phyloP scores from a whole-genome alignment of 495 filamentous ascomycete genomes.

The Apodospora peruviana region DNA sequence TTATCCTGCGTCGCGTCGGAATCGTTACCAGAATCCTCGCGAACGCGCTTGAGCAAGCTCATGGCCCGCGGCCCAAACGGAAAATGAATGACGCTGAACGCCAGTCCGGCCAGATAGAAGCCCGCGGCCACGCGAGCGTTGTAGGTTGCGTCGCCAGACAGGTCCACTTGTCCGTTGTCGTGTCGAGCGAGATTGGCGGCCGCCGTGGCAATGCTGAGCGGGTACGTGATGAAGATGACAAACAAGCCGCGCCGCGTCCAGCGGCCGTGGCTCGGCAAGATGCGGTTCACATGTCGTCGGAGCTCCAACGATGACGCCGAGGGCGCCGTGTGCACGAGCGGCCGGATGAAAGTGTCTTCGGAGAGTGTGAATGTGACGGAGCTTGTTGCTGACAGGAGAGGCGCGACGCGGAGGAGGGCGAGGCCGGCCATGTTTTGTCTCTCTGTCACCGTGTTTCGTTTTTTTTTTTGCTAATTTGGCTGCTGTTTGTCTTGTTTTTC shows the following conservation, averaged over 20 bases:
- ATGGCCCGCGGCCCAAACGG: neutral
- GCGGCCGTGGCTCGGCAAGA: constrained; percentile 1
- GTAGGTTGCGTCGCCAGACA: neutral
- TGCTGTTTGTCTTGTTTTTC: too few species aligned
- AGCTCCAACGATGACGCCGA: neutral
- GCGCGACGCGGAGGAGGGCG: neutral
- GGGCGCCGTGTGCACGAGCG: neutral
- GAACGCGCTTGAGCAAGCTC: neutral
- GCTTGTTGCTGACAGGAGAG: neutral
- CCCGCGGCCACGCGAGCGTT: neutral
- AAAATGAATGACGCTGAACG: neutral
- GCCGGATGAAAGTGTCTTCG: neutral
- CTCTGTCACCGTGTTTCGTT: neutral
- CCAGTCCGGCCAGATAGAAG: neutral
- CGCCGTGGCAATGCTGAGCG: neutral
- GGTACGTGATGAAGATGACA: neutral
- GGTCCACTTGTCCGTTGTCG: neutral
- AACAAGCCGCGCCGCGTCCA: neutral
- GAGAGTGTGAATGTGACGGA: neutral
- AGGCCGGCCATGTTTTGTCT: constrained; percentile 17
- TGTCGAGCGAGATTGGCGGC: neutral
- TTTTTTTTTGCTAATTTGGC: constrained; percentile 6
- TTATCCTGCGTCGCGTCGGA: neutral
- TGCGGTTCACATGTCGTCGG: neutral
- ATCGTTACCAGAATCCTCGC: neutral